Percentiles rank a stretch among this genome's conserved stretches.
These are phyloP conservation scores for Microdochium paspali DNA, from an alignment of 2,329 filamentous ascomycete species.

Conservation along the genomic window DNA sequence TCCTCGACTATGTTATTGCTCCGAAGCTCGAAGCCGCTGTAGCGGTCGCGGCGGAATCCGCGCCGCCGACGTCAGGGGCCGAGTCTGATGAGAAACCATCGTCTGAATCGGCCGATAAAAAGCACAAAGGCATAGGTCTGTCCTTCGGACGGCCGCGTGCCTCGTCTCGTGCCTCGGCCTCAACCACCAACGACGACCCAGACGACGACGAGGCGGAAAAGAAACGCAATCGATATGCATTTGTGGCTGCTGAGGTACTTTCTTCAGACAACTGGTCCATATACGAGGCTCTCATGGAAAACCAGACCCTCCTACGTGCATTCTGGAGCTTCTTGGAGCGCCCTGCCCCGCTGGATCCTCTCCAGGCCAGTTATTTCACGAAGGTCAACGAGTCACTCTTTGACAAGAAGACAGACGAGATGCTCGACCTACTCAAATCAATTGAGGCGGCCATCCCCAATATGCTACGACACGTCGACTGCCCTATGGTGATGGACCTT, in stretches of 20 bases:
- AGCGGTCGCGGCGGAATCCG: conserved; percentile 39
- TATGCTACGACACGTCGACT: conserved; percentile 89
- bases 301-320: conserved; percentile 63
- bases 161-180: conserved; percentile 31
- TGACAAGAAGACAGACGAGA: conserved; percentile 96
- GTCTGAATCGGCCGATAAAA: conserved; percentile 16
- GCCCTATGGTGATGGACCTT: conserved; percentile 96
- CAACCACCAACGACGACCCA: conserved; percentile 28
- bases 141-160: conserved; percentile 43
- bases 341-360: conserved; percentile 76
- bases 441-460: conserved; percentile 73
- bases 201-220: conserved; percentile 68
- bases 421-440: conserved; percentile 82
- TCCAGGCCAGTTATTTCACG: conserved; percentile 96
- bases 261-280: conserved; percentile 97
- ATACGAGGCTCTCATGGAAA: conserved; percentile 83
- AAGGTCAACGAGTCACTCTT: conserved; percentile 98
- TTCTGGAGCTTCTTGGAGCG: conserved; percentile 89
- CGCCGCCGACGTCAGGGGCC: conserved; percentile 41
- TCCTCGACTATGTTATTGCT: conserved; percentile 87
- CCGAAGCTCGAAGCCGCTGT: conserved; percentile 52
- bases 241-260: conserved; percentile 84
- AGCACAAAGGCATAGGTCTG: conserved; percentile 24
- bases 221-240: conserved; percentile 87
- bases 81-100: conserved; percentile 32